A percentile compares a stretch with the other conserved stretches of the same genome.
Conservation (phyloP, 2,329 filamentous ascomycete genomes). For the Talaromyces verruculosus region DNA sequence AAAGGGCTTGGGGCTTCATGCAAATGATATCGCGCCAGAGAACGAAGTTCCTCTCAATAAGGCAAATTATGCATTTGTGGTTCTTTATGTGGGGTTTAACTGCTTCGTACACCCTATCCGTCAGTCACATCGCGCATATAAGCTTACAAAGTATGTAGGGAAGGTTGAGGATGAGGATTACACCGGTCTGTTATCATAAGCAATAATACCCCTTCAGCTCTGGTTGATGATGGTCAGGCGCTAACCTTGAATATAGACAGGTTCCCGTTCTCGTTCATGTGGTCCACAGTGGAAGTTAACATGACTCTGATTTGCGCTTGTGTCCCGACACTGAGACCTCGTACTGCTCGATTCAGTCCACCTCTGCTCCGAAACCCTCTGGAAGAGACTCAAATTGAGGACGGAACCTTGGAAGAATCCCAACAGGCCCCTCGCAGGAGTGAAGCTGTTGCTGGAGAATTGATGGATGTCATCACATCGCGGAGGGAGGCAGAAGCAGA, state of each 20-base stretch:
- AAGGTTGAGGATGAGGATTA: neutral
- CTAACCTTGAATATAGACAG: neutral
- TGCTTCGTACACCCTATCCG: neutral
- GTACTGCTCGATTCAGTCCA: neutral
- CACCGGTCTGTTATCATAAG: constrained; percentile 2
- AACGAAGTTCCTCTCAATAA: constrained; percentile 12
- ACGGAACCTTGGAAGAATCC: neutral
- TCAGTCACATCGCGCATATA: neutral
- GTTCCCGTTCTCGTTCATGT: constrained; percentile 3
- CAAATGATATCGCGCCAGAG: neutral
- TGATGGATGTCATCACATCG: neutral
- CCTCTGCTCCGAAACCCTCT: neutral
- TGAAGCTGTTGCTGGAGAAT: neutral
- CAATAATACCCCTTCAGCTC: neutral
- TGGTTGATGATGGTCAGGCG: too few relatives aligned
- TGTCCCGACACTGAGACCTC: constrained; percentile 9
- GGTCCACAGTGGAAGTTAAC: constrained; percentile 12
- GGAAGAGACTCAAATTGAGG: neutral
- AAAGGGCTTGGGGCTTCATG: constrained; percentile 13
- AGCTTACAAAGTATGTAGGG: neutral
- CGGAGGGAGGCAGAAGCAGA: neutral
- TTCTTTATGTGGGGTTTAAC: neutral
- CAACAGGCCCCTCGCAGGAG: neutral
- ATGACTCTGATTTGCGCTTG: constrained; percentile 13
- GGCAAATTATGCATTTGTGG: neutral